Evolutionary conservation across 345 rosid genomes (phyloP).

Genomic region (Citrus medica): DNA sequence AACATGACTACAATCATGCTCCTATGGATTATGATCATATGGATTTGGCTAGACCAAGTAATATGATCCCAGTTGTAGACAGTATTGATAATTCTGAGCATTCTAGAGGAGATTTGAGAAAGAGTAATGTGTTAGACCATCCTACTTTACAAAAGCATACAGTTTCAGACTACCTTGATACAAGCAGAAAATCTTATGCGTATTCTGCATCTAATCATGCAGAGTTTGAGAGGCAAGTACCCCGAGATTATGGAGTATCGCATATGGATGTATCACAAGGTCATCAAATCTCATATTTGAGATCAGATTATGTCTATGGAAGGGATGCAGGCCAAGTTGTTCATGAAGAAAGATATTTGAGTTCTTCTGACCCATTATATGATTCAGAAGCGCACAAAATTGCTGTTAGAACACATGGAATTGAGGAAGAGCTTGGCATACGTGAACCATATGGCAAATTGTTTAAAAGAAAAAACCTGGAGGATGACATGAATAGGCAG

Average conservation of each 20-base stretch:
- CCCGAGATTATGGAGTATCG: slow-evolving; percentile 26
- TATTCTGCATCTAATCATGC: slow-evolving; percentile 24
- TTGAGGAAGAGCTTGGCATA: slow-evolving; percentile 27
- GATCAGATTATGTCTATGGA: slow-evolving; percentile 39
- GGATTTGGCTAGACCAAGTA: slow-evolving; percentile 33
- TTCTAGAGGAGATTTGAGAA: slow-evolving; percentile 31
- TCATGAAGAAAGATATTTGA: slow-evolving; percentile 31
- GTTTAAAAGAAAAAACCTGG: slow-evolving; percentile 33
- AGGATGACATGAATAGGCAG: slow-evolving; percentile 25
- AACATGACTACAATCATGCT: slow-evolving; percentile 30
- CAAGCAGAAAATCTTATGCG: slow-evolving; percentile 27
- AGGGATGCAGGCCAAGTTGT: slow-evolving; percentile 34
- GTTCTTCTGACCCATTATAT: slow-evolving; percentile 21
- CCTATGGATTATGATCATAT: slow-evolving; percentile 25
- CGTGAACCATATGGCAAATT: slow-evolving; percentile 28
- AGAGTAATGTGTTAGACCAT: slow-evolving; percentile 26
- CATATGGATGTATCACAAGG: slow-evolving; percentile 21
- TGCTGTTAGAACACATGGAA: slow-evolving; percentile 33
- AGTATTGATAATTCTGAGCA: slow-evolving; percentile 30
- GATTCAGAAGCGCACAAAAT: slow-evolving; percentile 25
- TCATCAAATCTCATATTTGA: slow-evolving; percentile 31
- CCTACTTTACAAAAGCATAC: slow-evolving; percentile 24
- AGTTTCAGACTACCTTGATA: slow-evolving; percentile 26
- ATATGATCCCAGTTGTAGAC: slow-evolving; percentile 26
- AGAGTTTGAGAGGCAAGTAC: slow-evolving; percentile 30